Conservation (phyloP, 2,329 filamentous ascomycete species). For the Eurotiales sp. region DNA sequence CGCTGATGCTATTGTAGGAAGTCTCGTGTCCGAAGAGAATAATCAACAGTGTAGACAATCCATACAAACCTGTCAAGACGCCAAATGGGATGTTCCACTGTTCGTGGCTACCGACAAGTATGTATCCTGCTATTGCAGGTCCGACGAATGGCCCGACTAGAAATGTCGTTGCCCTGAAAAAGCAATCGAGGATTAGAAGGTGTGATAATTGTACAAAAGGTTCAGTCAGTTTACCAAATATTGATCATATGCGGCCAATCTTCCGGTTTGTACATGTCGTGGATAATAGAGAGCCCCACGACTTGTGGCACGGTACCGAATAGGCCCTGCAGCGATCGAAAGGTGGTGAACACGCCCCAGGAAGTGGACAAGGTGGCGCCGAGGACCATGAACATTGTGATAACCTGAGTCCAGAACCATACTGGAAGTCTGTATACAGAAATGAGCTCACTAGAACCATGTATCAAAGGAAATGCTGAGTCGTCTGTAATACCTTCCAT, state of each 20-base stretch:
- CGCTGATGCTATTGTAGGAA: constrained; percentile 22
- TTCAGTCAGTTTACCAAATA: constrained; percentile 27
- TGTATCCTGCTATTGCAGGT: constrained; percentile 36
- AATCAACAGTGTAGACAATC: constrained; percentile 30
- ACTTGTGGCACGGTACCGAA: constrained; percentile 39
- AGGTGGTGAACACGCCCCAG: constrained; percentile 38
- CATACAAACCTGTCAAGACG: constrained; percentile 34
- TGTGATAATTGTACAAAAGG: too few relatives aligned
- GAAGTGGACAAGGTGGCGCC: constrained; percentile 37
- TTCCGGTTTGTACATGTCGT: constrained; percentile 34
- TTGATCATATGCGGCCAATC: constrained; percentile 39
- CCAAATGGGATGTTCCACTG: constrained; percentile 33
- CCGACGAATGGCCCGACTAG: constrained; percentile 36
- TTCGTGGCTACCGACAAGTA: constrained; percentile 25
- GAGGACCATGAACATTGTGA: constrained; percentile 37
- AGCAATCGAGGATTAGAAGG: not conserved
- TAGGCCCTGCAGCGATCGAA: constrained; percentile 35
- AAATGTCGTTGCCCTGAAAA: constrained; percentile 32
- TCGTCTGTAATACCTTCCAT: constrained; percentile 42
- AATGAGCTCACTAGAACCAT: too few relatives aligned
- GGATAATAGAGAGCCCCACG: constrained; percentile 37
- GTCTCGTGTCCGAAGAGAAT: constrained; percentile 35
- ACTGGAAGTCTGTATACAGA: constrained; percentile 38
- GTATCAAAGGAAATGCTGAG: too few relatives aligned
- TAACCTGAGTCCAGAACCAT: constrained; percentile 40